Conservation (phyloP, 768 basidiomycete species). For the Rubroboletus pulcherrimus region DNA sequence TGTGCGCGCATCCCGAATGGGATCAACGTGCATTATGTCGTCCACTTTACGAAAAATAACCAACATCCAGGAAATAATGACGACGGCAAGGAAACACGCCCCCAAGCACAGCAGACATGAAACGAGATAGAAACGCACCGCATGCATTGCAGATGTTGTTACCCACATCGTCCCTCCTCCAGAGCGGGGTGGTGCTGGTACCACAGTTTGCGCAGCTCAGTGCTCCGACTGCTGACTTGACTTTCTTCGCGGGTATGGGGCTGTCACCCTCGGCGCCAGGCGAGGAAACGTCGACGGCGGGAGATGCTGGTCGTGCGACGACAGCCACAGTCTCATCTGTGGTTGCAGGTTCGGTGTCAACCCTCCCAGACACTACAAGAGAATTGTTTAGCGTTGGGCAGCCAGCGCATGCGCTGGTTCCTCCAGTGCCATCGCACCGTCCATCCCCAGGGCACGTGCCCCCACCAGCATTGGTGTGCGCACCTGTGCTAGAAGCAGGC, state of each 20-base stretch:
- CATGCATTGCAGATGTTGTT: constrained; percentile 96
- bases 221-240: constrained; percentile 56
- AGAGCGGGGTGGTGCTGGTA: constrained; percentile 85
- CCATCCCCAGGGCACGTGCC: constrained; percentile 99
- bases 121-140: constrained; percentile 52
- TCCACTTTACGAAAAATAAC: constrained; percentile 21
- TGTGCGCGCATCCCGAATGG: constrained; percentile 18
- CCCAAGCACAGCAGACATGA: constrained; percentile 22
- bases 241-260: constrained; percentile 31
- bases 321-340: constrained; percentile 20
- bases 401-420: constrained; percentile 86
- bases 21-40: constrained; percentile 21
- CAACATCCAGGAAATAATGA: constrained; percentile 3
- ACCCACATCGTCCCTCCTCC: constrained; percentile 86
- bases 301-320: constrained; percentile 21
- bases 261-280: constrained; percentile 28
- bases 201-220: constrained; percentile 85
- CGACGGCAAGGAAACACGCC: constrained; percentile 21
- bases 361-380: constrained; percentile 42
- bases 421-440: constrained; percentile 95
- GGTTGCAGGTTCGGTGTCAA: constrained; percentile 36
- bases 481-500: constrained; percentile 29
- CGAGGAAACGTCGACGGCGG: constrained; percentile 35
- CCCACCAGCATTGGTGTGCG: constrained; percentile 29
- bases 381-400: constrained; percentile 97